These are phyloP conservation scores for Cyberlindnera mrakii DNA, from an alignment of 805 yeast species.

Conservation along the genomic window DNA sequence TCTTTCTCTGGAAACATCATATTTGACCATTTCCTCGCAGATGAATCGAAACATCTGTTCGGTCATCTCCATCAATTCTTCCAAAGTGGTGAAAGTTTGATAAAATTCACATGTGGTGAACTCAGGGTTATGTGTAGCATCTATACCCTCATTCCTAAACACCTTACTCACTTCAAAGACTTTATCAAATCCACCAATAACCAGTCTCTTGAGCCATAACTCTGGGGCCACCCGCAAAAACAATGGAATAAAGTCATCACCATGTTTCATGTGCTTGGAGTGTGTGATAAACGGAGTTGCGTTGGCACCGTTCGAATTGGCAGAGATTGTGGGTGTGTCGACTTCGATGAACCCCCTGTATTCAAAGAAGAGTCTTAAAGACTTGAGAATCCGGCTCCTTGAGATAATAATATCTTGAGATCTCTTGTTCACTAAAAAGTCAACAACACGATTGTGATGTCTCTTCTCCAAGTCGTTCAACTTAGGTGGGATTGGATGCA, in stretches of 20 bases:
- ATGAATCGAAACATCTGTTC: conserved; percentile 47
- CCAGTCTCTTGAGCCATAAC: conserved; percentile 80
- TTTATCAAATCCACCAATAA: conserved; percentile 79
- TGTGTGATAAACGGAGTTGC: conserved; percentile 79
- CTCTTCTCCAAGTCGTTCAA: conserved; percentile 50
- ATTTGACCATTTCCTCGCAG: conserved; percentile 25
- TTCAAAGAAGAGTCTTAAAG: conserved; percentile 53
- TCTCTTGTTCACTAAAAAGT: conserved; percentile 56
- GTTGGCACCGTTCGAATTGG: conserved; percentile 80
- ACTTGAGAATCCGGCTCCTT: conserved; percentile 48
- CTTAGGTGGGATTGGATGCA: conserved; percentile 64
- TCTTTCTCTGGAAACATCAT: conserved; percentile 8
- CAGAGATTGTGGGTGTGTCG: conserved; percentile 77
- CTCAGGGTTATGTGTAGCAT: conserved; percentile 90
- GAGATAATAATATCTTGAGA: conserved; percentile 42
- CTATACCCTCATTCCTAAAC: conserved; percentile 91
- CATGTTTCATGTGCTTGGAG: conserved; percentile 28
- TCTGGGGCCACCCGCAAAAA: conserved; percentile 91
- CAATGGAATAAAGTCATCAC: conserved; percentile 28
- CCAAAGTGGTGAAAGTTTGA: conserved; percentile 60
- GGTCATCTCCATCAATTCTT: conserved; percentile 60
- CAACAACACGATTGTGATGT: conserved; percentile 64
- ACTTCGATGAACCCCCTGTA: conserved; percentile 65
- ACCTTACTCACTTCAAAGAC: conserved; percentile 82
- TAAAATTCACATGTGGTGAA: conserved; percentile 89